Conservation (phyloP, 148 eudicot genomes). For the Rhododendron simsii region DNA sequence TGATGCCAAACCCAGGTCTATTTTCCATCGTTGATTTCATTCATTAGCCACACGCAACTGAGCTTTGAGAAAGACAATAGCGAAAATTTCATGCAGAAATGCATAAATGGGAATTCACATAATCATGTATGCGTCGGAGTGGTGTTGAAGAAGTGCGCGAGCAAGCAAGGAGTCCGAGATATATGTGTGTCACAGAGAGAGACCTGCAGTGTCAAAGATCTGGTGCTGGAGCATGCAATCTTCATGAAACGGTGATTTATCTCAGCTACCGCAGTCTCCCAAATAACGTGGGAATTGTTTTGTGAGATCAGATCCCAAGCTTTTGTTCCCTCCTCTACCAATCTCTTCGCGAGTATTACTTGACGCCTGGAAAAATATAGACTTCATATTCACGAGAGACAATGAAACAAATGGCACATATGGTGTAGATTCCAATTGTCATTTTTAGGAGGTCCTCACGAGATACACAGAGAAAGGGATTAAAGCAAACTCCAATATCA, state of each 20-base stretch:
- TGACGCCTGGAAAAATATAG: constrained; percentile 51
- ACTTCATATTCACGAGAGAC: background rate
- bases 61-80: background rate
- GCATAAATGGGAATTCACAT: background rate
- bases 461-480: background rate
- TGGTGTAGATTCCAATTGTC: background rate
- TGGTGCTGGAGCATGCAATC: constrained; percentile 56
- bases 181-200: no score
- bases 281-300: constrained; percentile 46
- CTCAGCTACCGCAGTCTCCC: constrained; percentile 68
- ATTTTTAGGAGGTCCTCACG: background rate
- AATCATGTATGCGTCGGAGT: background rate
- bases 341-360: constrained; percentile 65
- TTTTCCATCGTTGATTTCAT: background rate
- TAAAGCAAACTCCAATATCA: background rate
- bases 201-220: constrained; percentile 77
- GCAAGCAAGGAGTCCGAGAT: background rate
- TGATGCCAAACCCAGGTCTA: background rate
- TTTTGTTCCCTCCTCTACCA: constrained; percentile 75
- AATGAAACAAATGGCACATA: background rate
- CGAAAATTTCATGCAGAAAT: background rate
- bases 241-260: constrained; percentile 62
- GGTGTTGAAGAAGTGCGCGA: background rate
- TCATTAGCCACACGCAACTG: background rate
- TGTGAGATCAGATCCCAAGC: constrained; percentile 66